These are phyloP conservation scores for Wickerhamiella siamensis DNA, from an alignment of 805 yeast genomes.

Conservation along the genomic window DNA sequence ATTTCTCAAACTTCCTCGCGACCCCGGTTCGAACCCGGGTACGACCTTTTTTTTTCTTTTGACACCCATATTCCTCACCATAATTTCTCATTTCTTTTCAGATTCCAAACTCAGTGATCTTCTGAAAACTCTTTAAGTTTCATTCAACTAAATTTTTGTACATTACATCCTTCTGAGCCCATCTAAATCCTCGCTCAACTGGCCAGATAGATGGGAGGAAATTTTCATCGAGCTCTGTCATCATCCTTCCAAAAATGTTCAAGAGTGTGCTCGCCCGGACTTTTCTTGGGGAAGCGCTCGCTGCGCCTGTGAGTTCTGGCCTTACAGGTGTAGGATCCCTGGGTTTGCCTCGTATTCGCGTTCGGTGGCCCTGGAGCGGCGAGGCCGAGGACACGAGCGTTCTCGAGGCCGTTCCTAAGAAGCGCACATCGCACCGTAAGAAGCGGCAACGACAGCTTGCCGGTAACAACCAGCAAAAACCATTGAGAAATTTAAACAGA, in stretches of 20 bases:
- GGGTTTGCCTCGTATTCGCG: slow-evolving; percentile 8
- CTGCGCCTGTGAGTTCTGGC: slow-evolving; percentile 1
- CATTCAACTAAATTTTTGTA: background rate
- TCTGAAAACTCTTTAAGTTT: background rate
- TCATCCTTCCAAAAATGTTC: slow-evolving; percentile 1
- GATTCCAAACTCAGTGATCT: too few relatives aligned
- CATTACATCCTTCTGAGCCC: too few relatives aligned
- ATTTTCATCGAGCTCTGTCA: background rate
- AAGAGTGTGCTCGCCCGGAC: background rate
- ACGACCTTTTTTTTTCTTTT: slow-evolving; percentile 11
- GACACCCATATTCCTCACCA: too few relatives aligned
- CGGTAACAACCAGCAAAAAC: slow-evolving; percentile 66
- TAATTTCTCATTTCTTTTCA: too few relatives aligned
- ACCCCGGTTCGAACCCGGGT: slow-evolving; percentile 20
- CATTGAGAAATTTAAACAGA: slow-evolving; percentile 61
- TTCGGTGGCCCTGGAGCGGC: slow-evolving; percentile 10
- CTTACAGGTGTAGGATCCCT: background rate
- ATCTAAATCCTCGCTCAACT: too few relatives aligned
- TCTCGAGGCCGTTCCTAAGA: slow-evolving; percentile 76
- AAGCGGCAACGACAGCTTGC: slow-evolving; percentile 73
- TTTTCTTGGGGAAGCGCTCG: slow-evolving; percentile 1
- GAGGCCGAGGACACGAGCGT: slow-evolving; percentile 49
- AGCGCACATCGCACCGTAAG: slow-evolving; percentile 76
- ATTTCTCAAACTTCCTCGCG: slow-evolving; percentile 4
- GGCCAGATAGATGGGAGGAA: too few relatives aligned